These are phyloP conservation scores for Pyrenophora seminiperda DNA, from an alignment of 2,329 filamentous ascomycete species.

Conservation along the genomic window DNA sequence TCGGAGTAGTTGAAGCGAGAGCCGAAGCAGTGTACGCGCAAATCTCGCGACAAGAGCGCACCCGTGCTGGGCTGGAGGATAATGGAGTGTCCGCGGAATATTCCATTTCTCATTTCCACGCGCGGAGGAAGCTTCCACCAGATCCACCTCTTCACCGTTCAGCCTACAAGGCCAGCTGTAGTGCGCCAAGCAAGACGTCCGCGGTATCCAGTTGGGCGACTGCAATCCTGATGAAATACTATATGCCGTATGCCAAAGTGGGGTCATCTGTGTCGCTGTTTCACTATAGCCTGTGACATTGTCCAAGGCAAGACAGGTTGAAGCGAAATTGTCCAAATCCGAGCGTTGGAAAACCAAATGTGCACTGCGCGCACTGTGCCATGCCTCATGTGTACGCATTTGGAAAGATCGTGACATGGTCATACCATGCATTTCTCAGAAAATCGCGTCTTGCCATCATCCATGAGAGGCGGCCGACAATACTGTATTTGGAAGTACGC, in stretches of 20 bases:
- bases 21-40: conserved; percentile 1
- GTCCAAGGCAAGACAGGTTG: conserved; percentile 3
- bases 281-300: conserved; percentile 15
- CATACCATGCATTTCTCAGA: conserved; percentile 13
- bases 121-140: conserved; percentile 8
- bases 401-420: conserved; percentile 5
- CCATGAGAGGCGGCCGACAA: conserved; percentile 1
- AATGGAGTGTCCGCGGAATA: conserved; percentile 10
- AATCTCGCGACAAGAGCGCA: conserved; percentile 1
- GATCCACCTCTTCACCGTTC: conserved; percentile 13
- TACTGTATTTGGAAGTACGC: conserved; percentile 7
- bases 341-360: neutral
- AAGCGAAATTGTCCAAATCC: conserved; percentile 11
- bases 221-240: conserved; percentile 7
- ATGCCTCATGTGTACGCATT: conserved; percentile 2
- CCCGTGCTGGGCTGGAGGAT: neutral
- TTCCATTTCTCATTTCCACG: conserved; percentile 15
- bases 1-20: conserved; percentile 4
- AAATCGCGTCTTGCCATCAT: conserved; percentile 12
- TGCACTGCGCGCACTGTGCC: conserved; percentile 5
- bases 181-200: conserved; percentile 4
- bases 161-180: conserved; percentile 3
- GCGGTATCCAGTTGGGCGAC: conserved; percentile 1
- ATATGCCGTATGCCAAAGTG: conserved; percentile 8
- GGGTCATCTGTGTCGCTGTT: conserved; percentile 11